Evolutionary conservation across 2,329 filamentous ascomycete species (phyloP).

Genomic region (Geosmithia morbida): DNA sequence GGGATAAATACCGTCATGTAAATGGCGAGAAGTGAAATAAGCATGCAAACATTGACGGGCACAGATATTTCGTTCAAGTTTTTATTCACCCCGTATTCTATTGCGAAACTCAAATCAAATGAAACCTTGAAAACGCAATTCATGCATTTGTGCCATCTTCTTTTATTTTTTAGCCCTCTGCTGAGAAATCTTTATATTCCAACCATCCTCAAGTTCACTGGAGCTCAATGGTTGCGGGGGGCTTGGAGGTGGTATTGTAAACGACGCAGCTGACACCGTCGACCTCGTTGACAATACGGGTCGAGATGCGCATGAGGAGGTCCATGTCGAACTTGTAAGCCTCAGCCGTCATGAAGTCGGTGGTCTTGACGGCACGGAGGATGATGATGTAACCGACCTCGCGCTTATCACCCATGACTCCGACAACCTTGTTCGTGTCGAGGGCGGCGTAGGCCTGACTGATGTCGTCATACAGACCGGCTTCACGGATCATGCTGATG

Average conservation of each 20-base stretch:
- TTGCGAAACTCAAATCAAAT: no score
- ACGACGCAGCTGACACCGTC: conserved; percentile 56
- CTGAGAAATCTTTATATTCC: no score
- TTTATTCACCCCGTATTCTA: no score
- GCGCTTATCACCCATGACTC: conserved; percentile 48
- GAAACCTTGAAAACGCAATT: no score
- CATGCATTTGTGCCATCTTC: no score
- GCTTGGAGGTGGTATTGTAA: conserved; percentile 33
- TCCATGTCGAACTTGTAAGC: conserved; percentile 50
- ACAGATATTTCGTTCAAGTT: no score
- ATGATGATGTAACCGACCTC: conserved; percentile 27
- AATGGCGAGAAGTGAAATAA: no score
- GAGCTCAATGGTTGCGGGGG: background rate
- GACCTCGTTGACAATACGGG: conserved; percentile 37
- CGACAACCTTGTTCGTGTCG: conserved; percentile 24
- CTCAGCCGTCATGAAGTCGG: conserved; percentile 55
- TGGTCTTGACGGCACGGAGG: conserved; percentile 28
- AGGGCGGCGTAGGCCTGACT: conserved; percentile 32
- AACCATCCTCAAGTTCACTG: background rate
- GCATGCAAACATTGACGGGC: no score
- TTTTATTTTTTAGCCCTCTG: no score
- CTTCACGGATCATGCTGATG: conserved; percentile 58
- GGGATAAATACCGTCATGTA: no score
- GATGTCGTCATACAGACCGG: conserved; percentile 51
- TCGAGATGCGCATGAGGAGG: conserved; percentile 51